Evolutionary conservation across 257 asterid genomes (phyloP).

Genomic region (Buddleja alternifolia): DNA sequence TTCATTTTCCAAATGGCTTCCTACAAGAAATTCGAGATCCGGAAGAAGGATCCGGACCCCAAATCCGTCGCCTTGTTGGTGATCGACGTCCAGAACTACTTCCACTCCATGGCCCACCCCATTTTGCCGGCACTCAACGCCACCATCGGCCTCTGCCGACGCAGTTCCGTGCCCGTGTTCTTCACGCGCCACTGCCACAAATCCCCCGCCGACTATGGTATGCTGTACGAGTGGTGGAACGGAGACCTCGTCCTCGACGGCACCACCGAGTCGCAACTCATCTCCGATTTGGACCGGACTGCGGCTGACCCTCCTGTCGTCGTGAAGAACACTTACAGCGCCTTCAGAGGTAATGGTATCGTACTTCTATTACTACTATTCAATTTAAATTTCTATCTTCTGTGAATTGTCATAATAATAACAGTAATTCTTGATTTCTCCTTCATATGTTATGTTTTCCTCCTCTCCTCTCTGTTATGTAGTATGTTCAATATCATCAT

Average conservation of each 20-base stretch:
- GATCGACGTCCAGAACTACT: constrained; percentile 69
- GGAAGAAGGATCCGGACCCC: constrained; percentile 53
- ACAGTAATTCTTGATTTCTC: too few relatives aligned
- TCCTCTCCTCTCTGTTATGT: too few relatives aligned
- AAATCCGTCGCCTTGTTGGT: constrained; percentile 56
- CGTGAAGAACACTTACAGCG: constrained; percentile 69
- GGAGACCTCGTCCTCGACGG: constrained; percentile 73
- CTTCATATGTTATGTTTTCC: too few relatives aligned
- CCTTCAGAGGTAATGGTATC: constrained; percentile 67
- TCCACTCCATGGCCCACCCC: constrained; percentile 56
- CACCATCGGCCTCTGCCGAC: constrained; percentile 64
- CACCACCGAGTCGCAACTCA: constrained; percentile 54
- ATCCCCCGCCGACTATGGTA: constrained; percentile 56
- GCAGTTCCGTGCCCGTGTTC: constrained; percentile 56
- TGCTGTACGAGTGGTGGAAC: constrained; percentile 77
- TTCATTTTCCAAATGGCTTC: constrained; percentile 30
- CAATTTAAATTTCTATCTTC: neutral
- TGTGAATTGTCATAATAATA: too few relatives aligned
- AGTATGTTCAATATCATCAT: too few relatives aligned
- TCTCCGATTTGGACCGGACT: constrained; percentile 43
- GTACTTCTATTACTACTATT: neutral
- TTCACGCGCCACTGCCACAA: constrained; percentile 84
- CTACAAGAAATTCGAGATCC: constrained; percentile 58
- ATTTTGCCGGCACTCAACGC: constrained; percentile 51
- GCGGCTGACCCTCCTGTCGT: constrained; percentile 54